These are phyloP conservation scores for Brasenia schreberi DNA, from an alignment of 164 flowering plant species.

Conservation along the genomic window DNA sequence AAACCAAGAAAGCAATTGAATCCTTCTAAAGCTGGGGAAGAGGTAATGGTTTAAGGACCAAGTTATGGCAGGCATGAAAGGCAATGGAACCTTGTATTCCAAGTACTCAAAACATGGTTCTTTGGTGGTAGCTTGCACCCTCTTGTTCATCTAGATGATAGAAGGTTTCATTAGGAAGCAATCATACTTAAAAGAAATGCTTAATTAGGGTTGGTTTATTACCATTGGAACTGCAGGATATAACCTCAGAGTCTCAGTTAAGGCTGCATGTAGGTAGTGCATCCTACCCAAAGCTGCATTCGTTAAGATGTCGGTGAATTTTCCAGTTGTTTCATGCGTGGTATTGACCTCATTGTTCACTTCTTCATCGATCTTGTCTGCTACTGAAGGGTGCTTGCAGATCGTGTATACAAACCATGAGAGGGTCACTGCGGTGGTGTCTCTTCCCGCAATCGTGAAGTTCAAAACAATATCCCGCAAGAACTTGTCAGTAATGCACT, in stretches of 20 bases:
- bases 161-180: too few relatives aligned
- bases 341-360: constrained; percentile 14
- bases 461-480: constrained; percentile 51
- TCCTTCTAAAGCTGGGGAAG: neutral
- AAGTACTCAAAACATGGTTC: too few relatives aligned
- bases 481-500: constrained; percentile 35
- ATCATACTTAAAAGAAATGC: too few relatives aligned
- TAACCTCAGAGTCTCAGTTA: constrained; percentile 77
- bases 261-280: constrained; percentile 81
- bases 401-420: constrained; percentile 69
- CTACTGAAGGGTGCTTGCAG: constrained; percentile 46
- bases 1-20: neutral
- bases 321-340: constrained; percentile 8
- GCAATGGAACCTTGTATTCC: neutral
- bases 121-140: too few relatives aligned
- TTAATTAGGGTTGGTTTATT: constrained; percentile 1
- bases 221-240: constrained; percentile 89
- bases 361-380: constrained; percentile 46
- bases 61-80: neutral
- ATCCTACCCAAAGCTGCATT: constrained; percentile 57
- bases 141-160: too few relatives aligned
- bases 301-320: constrained; percentile 24
- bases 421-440: constrained; percentile 39
- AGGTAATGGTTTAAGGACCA: neutral
- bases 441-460: constrained; percentile 61